Evolutionary conservation across 306 rosid genomes (phyloP).

Genomic region (Cicer arietinum): DNA sequence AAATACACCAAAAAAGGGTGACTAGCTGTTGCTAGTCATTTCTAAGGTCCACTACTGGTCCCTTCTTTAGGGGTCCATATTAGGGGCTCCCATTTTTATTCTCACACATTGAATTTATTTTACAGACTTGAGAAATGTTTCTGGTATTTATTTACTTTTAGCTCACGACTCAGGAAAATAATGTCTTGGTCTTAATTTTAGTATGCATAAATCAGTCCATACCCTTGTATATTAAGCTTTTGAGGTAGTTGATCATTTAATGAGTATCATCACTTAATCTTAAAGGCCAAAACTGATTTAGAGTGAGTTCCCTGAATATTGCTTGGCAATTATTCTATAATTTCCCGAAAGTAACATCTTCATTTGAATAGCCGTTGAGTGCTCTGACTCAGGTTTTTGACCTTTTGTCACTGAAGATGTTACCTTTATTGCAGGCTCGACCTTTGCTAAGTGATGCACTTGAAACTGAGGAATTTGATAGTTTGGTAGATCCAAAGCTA

Average conservation of each 20-base stretch:
- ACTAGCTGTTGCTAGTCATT: too few relatives aligned
- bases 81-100: background rate
- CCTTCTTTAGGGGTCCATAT: too few relatives aligned
- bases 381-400: background rate
- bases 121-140: background rate
- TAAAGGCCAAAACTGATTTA: constrained; percentile 4
- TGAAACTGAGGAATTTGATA: constrained; percentile 61
- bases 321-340: constrained; percentile 5
- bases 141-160: background rate
- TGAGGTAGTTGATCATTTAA: constrained; percentile 12
- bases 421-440: constrained; percentile 71
- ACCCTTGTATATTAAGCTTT: constrained; percentile 2
- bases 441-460: constrained; percentile 74
- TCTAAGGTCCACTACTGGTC: too few relatives aligned
- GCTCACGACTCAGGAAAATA: background rate
- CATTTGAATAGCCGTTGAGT: constrained; percentile 12
- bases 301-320: background rate
- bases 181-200: constrained; percentile 12
- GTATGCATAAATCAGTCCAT: constrained; percentile 16
- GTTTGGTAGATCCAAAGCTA: constrained; percentile 74
- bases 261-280: constrained; percentile 2
- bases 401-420: constrained; percentile 44
- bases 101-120: constrained; percentile 7
- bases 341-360: background rate
- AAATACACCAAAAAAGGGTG: too few relatives aligned